Base-by-base conservation (phyloP, 2,329 filamentous ascomycete species). In the Alternaria metachromatica region DNA sequence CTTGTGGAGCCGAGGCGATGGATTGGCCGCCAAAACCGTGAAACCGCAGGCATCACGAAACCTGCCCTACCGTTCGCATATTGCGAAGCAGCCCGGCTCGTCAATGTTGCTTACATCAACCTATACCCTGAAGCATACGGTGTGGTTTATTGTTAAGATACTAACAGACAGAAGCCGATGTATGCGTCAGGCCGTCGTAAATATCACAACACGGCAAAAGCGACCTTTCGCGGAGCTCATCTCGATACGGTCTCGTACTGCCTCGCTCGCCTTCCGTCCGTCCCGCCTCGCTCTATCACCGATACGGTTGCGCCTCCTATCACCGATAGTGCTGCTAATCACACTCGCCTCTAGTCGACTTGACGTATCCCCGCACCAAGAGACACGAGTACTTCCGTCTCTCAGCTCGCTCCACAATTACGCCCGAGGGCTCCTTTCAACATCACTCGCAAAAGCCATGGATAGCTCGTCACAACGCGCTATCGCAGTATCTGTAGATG, bases 21-120 rank as follows among this genome's bases (percentile, higher is more conserved):
- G 37, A 1, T 64, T 55, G 48, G 50, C 23, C 62, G 25, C 66
- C 69, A 64, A 66, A 62, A 62, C 54, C 54, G 23, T 58, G 46
- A 33, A 41, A 12, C 46, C 45, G 30, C n/a, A 51, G 23, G 15
- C 44, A 55, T 28, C 26, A 28, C 33, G 20, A 60, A 49, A 26
- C 56, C 37, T 55, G 56, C 10, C 8, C 9, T 8, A 37, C 21
- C 26, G 20, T 49, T 15, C 15, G 20, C 37, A 62, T 20, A 49
- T 26, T 54, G 20, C 15, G 49, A 15, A 53, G 49, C 33, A 53
- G 30, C 30, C n/a, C 44, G 44, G 20, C 12, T 21, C 20, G 11
- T 46, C 44, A 15, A 46, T 15, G 12, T 23, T 3, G 44, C 44
- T 23, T 3, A 46, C 49, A 5, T 3, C 5, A 33, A 7, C 20